Evolutionary conservation across 306 rosid species (phyloP), one percentile per base, ranked within the genome.

Genomic region (Dalbergia cultrata): DNA sequence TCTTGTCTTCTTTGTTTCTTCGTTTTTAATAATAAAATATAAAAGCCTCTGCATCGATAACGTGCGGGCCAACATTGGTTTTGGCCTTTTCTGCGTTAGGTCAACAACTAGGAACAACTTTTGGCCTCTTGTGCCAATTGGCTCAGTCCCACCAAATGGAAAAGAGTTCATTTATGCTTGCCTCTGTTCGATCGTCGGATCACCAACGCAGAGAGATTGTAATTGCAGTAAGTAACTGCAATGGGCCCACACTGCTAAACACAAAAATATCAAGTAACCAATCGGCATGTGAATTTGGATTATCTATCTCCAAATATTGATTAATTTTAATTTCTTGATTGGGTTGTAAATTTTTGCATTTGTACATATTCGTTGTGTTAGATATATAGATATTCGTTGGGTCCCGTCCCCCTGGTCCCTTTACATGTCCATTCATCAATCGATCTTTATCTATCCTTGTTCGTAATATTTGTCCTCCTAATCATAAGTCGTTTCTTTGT

Each of bases 91-190:
- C 56, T 76, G 95, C 59, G 52, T 82, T 85, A 77, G 93, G 97
- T 93, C 92, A 88, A 91, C 97, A 89, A 86, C 89, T 72, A 70
- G 90, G 88, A 87, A 85, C 75, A 84, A 65, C 85, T 85, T 85
- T 89, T 76, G 93, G 77, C 90, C 71, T 84, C 67, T 90, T 84
- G 60, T 85, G 89, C 80, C 77, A 3, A 63, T 82, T 56, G 73
- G 80, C 70, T 83, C 85, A 78, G 77, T 79, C 79, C 82, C 88
- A 81, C 88, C 84, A 78, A 86, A 76, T 74, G 74, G 74, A 78
- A 70, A 62, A 37, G 0, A 4, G 14, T 21, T 56, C 77, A 57
- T 35, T 76, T 45, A 62, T 49, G 44, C 16, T 19, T 34, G 41
- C 52, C 45, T 31, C 59, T 82, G 43, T 63, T 75, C 19, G 5